Conservation (phyloP, 768 basidiomycete species). For the Dacryopinax spathularia region DNA sequence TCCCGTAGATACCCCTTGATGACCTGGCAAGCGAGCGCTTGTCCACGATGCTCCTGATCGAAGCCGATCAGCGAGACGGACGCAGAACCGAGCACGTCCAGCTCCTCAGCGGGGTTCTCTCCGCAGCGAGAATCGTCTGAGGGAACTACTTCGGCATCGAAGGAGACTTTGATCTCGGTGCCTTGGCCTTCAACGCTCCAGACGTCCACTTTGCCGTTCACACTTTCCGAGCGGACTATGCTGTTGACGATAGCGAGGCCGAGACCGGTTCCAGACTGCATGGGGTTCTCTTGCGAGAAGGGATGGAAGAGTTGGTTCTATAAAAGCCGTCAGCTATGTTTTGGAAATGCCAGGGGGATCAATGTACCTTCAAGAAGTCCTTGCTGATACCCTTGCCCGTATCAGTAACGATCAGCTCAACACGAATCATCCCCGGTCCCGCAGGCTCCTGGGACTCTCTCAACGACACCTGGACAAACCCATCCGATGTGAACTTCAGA, state of each 20-base stretch:
- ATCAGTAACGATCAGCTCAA: constrained; percentile 76
- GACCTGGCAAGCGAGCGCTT: constrained; percentile 48
- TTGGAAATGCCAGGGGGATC: background rate
- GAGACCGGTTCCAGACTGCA: constrained; percentile 84
- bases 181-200: constrained; percentile 82
- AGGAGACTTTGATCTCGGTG: constrained; percentile 79
- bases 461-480: constrained; percentile 73
- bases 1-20: constrained; percentile 49
- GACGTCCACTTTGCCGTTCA: constrained; percentile 85
- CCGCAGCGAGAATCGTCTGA: constrained; percentile 20
- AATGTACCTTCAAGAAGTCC: constrained; percentile 66
- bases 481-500: constrained; percentile 81
- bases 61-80: constrained; percentile 63
- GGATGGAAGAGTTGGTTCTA: constrained; percentile 93
- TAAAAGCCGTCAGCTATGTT: background rate
- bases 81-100: constrained; percentile 24
- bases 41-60: constrained; percentile 46
- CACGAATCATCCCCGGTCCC: constrained; percentile 45
- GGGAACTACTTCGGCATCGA: constrained; percentile 52
- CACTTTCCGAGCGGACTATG: constrained; percentile 71
- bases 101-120: background rate
- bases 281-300: constrained; percentile 90
- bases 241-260: constrained; percentile 92
- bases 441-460: constrained; percentile 40
- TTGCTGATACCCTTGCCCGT: constrained; percentile 94